Conservation (phyloP, 495 filamentous ascomycete genomes). For the Chlorociboria aeruginascens region DNA sequence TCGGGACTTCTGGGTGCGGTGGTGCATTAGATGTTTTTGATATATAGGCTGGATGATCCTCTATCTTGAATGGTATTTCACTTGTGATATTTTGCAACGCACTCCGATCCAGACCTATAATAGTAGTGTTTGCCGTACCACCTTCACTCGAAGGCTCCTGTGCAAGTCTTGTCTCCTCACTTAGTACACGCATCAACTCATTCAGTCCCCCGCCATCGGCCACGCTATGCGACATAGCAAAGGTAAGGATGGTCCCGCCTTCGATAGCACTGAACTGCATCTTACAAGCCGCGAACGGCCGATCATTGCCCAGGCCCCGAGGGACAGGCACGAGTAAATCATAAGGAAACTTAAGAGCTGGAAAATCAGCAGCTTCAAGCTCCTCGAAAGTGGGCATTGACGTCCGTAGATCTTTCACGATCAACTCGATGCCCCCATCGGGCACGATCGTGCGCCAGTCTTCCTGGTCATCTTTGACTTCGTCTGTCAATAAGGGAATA, state of each 20-base stretch:
- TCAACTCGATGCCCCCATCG: constrained; percentile 1
- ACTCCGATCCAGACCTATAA: background rate
- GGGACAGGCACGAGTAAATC: constrained; percentile 2
- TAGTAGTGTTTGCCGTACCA: background rate
- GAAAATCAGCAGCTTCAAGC: constrained; percentile 1
- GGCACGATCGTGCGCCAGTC: constrained; percentile 6
- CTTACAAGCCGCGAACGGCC: constrained; percentile 3
- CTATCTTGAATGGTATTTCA: background rate
- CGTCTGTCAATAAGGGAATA: background rate
- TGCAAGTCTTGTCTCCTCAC: constrained; percentile 1
- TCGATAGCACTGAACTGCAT: constrained; percentile 4
- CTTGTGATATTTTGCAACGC: constrained; percentile 1
- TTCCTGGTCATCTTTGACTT: background rate
- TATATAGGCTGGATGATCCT: constrained; percentile 3
- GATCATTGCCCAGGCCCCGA: constrained; percentile 1
- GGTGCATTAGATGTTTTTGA: background rate
- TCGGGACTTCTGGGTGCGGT: background rate
- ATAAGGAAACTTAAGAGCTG: constrained; percentile 1
- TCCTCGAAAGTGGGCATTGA: constrained; percentile 1
- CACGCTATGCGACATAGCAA: background rate
- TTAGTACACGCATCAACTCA: constrained; percentile 2
- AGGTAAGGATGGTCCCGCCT: constrained; percentile 1
- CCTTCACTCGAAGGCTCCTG: background rate
- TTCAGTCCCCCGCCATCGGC: constrained; percentile 2
- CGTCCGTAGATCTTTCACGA: constrained; percentile 2